These are phyloP conservation scores for Kuraishia cidri DNA, from an alignment of 805 yeast genomes.

Conservation along the genomic window DNA sequence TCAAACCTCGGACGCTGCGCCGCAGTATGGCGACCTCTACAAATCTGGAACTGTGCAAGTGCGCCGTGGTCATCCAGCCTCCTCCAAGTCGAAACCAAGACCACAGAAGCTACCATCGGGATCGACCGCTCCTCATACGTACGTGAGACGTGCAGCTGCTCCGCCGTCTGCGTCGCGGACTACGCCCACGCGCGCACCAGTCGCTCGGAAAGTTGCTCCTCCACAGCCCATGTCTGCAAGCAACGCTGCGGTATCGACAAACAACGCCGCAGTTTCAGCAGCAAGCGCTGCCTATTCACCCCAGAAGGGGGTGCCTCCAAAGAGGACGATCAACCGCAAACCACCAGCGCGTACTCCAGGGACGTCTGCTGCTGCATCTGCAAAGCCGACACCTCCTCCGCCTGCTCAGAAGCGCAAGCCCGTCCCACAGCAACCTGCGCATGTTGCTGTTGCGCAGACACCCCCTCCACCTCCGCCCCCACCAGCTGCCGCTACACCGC, in stretches of 20 bases:
- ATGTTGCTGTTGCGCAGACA: slow-evolving; percentile 26
- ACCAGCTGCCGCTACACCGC: slow-evolving; percentile 48
- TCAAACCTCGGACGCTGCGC: slow-evolving; percentile 53
- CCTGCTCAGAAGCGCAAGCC: slow-evolving; percentile 4
- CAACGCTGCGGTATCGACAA: slow-evolving; percentile 2
- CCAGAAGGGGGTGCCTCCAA: neutral
- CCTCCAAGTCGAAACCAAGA: slow-evolving; percentile 58
- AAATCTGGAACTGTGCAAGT: slow-evolving; percentile 86
- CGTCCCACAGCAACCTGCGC: slow-evolving; percentile 5
- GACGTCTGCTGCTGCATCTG: slow-evolving; percentile 9
- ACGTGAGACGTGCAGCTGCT: slow-evolving; percentile 8
- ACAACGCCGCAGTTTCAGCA: slow-evolving; percentile 15
- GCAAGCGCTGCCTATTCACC: slow-evolving; percentile 7
- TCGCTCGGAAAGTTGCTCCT: slow-evolving; percentile 18
- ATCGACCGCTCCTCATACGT: slow-evolving; percentile 1
- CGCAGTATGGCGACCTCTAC: slow-evolving; percentile 61
- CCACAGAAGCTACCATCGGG: slow-evolving; percentile 44
- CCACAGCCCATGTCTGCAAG: slow-evolving; percentile 7
- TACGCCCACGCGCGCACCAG: slow-evolving; percentile 18
- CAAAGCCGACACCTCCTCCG: slow-evolving; percentile 9
- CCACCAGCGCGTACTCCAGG: slow-evolving; percentile 10
- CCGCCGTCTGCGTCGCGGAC: slow-evolving; percentile 15
- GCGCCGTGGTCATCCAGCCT: slow-evolving; percentile 69
- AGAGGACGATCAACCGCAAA: slow-evolving; percentile 6
- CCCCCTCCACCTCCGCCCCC: slow-evolving; percentile 80